Conservation (phyloP, 495 filamentous ascomycete species). For the Niebla homalea region DNA sequence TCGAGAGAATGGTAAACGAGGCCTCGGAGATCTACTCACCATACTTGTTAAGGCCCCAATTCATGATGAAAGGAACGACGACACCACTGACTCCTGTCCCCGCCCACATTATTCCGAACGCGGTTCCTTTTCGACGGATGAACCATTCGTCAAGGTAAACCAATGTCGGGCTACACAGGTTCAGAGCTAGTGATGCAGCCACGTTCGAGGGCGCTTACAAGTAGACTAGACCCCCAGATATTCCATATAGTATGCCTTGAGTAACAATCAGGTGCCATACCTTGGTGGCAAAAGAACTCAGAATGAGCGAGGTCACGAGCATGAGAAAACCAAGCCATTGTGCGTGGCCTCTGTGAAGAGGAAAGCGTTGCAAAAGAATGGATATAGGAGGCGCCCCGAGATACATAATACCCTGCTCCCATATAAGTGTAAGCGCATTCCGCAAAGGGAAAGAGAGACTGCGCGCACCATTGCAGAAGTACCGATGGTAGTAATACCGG, state of each 20-base stretch:
- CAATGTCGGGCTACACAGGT: slow-evolving; percentile 35
- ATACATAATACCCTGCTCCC: slow-evolving; percentile 37
- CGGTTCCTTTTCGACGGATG: slow-evolving; percentile 35
- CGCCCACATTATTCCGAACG: slow-evolving; percentile 41
- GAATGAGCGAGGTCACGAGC: slow-evolving; percentile 24
- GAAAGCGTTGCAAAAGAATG: slow-evolving; percentile 35
- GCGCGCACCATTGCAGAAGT: slow-evolving; percentile 31
- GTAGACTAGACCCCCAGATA: slow-evolving; percentile 28
- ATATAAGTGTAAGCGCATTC: slow-evolving; percentile 7
- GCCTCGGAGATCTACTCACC: slow-evolving; percentile 19
- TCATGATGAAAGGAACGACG: slow-evolving; percentile 39
- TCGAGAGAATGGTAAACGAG: no score
- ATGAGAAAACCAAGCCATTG: slow-evolving; percentile 31
- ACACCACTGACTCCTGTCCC: slow-evolving; percentile 38
- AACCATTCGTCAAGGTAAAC: slow-evolving; percentile 49
- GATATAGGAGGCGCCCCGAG: slow-evolving; percentile 40
- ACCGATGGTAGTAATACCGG: slow-evolving; percentile 37
- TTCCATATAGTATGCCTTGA: slow-evolving; percentile 41
- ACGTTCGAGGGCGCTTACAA: neutral
- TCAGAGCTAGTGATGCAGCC: neutral
- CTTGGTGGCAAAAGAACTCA: slow-evolving; percentile 37
- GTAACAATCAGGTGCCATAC: slow-evolving; percentile 42
- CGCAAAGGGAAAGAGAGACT: neutral
- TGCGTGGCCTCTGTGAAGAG: slow-evolving; percentile 27
- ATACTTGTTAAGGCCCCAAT: slow-evolving; percentile 35